A percentile compares a stretch with the other conserved stretches of the same genome.
These are phyloP conservation scores for Pharus latifolius DNA, from an alignment of 176 grass and related monocot species.

Conservation along the genomic window DNA sequence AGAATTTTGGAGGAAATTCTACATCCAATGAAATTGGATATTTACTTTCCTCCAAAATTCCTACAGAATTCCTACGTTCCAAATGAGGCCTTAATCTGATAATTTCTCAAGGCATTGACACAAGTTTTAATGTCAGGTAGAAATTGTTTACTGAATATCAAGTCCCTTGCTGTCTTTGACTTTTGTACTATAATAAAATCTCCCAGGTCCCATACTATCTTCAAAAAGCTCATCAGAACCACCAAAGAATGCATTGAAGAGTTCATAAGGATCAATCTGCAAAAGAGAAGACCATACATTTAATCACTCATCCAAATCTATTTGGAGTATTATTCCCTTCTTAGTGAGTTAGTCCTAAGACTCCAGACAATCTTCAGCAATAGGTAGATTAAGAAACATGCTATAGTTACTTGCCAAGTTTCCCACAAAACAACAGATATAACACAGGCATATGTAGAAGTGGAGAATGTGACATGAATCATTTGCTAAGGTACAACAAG, in stretches of 20 bases:
- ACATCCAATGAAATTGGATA: too few species aligned
- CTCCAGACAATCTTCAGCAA: background rate
- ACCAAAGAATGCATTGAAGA: constrained; percentile 81
- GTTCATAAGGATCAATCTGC: constrained; percentile 83
- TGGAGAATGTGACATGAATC: background rate
- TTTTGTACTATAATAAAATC: constrained; percentile 43
- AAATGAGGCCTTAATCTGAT: too few species aligned
- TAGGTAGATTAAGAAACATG: background rate
- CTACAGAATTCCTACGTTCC: too few species aligned
- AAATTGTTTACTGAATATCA: constrained; percentile 62
- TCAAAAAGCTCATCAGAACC: constrained; percentile 49
- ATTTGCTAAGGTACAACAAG: background rate
- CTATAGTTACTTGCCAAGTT: background rate
- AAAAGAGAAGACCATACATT: background rate
- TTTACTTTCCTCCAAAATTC: too few species aligned
- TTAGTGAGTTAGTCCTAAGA: too few species aligned
- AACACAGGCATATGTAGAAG: background rate
- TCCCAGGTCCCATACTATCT: constrained; percentile 26
- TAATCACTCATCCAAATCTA: background rate
- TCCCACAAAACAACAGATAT: background rate
- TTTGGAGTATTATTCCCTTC: background rate
- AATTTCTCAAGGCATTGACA: too few species aligned
- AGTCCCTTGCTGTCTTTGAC: constrained; percentile 33
- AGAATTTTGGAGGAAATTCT: too few species aligned
- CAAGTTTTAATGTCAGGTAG: background rate